Percentiles rank a stretch among this genome's conserved stretches.
Conservation (phyloP, 805 yeast genomes). For the Ogataea pilisensis region DNA sequence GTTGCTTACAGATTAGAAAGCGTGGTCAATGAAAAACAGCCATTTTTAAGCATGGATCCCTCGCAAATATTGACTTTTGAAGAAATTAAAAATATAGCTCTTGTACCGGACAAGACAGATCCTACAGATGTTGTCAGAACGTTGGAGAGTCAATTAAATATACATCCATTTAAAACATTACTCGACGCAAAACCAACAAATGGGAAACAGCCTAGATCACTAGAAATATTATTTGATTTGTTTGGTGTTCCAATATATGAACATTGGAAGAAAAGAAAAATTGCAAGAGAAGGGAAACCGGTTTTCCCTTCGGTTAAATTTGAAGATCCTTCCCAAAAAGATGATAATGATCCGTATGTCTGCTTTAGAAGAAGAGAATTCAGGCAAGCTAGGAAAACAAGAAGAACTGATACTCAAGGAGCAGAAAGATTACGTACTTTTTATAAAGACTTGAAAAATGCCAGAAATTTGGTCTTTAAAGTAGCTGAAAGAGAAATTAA, state of each 20-base stretch:
- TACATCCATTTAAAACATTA: constrained; percentile 54
- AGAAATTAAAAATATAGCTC: constrained; percentile 56
- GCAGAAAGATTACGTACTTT: constrained; percentile 75
- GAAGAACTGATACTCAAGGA: constrained; percentile 89
- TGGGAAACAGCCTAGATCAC: constrained; percentile 38
- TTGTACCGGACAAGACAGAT: constrained; percentile 42
- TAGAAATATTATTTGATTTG: constrained; percentile 43
- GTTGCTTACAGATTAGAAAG: constrained; percentile 71
- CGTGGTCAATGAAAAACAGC: constrained; percentile 76
- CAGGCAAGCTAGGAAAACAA: constrained; percentile 91
- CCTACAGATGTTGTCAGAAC: constrained; percentile 55
- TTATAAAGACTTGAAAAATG: constrained; percentile 72
- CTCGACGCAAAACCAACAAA: constrained; percentile 46
- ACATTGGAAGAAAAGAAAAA: constrained; percentile 77
- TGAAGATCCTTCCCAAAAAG: constrained; percentile 77
- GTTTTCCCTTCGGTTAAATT: constrained; percentile 74
- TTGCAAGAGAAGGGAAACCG: constrained; percentile 62
- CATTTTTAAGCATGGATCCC: constrained; percentile 84
- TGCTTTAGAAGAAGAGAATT: constrained; percentile 95
- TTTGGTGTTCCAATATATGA: constrained; percentile 70
- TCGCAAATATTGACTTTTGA: constrained; percentile 63
- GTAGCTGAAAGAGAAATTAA: constrained; percentile 73
- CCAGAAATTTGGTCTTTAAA: constrained; percentile 61
- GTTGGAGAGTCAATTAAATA: constrained; percentile 52
- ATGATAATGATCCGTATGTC: constrained; percentile 90